phyloP scores from a whole-genome alignment of 176 grass and related monocot species.

The Aegilops speltoides region DNA sequence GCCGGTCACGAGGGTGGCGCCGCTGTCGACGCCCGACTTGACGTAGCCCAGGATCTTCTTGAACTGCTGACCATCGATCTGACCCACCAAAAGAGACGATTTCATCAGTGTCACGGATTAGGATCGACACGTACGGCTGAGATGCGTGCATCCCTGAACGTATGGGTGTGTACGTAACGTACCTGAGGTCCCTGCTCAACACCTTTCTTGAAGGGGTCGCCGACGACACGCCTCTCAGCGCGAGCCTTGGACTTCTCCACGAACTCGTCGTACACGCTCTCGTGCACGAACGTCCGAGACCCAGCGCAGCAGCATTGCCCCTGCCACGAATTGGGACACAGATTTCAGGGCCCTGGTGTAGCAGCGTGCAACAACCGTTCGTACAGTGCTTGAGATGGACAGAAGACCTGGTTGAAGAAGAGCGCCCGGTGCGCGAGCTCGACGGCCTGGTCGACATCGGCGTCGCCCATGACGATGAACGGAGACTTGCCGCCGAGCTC shows the following conservation, averaged over 20 bases:
- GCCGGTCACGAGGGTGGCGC: slow-evolving; percentile 71
- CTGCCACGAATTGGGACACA: slow-evolving; percentile 6
- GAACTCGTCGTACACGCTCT: slow-evolving; percentile 88
- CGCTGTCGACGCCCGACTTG: slow-evolving; percentile 54
- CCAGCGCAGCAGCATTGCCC: slow-evolving; percentile 98
- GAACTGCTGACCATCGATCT: slow-evolving; percentile 91
- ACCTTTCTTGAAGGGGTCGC: slow-evolving; percentile 82
- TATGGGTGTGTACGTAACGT: slow-evolving; percentile 29
- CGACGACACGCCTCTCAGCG: slow-evolving; percentile 69
- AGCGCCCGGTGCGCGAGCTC: slow-evolving; percentile 87
- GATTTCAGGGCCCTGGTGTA: not conserved
- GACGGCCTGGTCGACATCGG: slow-evolving; percentile 75
- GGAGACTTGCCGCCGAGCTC: slow-evolving; percentile 97
- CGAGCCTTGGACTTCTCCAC: slow-evolving; percentile 87
- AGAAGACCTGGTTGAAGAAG: slow-evolving; percentile 92
- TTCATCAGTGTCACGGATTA: not conserved
- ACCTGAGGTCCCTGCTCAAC: slow-evolving; percentile 83
- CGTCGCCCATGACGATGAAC: slow-evolving; percentile 90
- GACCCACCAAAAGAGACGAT: not conserved
- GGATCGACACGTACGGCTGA: not conserved
- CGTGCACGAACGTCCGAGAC: slow-evolving; percentile 94
- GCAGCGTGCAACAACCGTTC: too few relatives aligned
- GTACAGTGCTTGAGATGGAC: not conserved
- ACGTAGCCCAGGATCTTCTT: slow-evolving; percentile 80
- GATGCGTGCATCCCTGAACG: not conserved